These are phyloP conservation scores for Decorospora gaudefroyi DNA, from an alignment of 2,329 filamentous ascomycete species.

Conservation along the genomic window DNA sequence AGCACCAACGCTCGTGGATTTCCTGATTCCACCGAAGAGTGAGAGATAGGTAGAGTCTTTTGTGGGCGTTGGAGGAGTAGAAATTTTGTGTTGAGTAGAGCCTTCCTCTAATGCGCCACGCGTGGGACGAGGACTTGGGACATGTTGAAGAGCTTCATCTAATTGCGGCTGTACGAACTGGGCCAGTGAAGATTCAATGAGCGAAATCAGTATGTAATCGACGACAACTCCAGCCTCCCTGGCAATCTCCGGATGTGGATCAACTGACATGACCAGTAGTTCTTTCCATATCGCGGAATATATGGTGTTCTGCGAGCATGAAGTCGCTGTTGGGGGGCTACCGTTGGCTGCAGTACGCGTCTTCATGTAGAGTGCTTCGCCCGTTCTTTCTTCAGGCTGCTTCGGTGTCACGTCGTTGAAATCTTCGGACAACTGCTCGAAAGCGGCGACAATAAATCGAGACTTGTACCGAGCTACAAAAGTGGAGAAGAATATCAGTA, in stretches of 20 bases:
- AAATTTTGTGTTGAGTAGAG: conserved; percentile 49
- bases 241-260: conserved; percentile 92
- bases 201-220: conserved; percentile 78
- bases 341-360: conserved; percentile 21
- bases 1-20: conserved; percentile 67
- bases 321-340: conserved; percentile 14
- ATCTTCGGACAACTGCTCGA: conserved; percentile 86
- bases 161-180: conserved; percentile 71
- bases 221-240: conserved; percentile 82
- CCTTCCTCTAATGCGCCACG: conserved; percentile 38
- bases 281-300: conserved; percentile 96
- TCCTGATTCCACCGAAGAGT: conserved; percentile 61
- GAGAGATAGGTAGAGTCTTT: conserved; percentile 63
- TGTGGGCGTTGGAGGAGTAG: conserved; percentile 55
- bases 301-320: conserved; percentile 77
- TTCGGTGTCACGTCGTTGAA: conserved; percentile 46
- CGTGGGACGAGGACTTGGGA: conserved; percentile 54
- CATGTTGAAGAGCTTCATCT: conserved; percentile 64
- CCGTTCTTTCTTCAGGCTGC: conserved; percentile 31
- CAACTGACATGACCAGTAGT: conserved; percentile 84
- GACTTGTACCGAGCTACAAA: conserved; percentile 89
- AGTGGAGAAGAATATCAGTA: conserved; percentile 89
- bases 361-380: conserved; percentile 42
- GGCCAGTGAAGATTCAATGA: conserved; percentile 78
- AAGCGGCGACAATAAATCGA: conserved; percentile 89